Conservation (phyloP, 108 stramenopile species). For the Skeletonema tropicum region DNA sequence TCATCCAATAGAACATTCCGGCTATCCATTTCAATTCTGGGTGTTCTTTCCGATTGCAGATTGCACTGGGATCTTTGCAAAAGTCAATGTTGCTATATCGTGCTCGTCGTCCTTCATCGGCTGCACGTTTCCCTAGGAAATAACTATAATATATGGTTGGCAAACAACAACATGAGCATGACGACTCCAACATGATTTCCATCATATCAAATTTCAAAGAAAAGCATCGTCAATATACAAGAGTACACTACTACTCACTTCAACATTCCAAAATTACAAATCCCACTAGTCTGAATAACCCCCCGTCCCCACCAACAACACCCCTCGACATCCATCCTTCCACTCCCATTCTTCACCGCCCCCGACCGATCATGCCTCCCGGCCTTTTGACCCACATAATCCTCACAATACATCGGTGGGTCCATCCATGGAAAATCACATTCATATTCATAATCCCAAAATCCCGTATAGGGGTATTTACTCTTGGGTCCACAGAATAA, state of each 20-base stretch:
- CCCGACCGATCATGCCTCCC: slow-evolving; percentile 31
- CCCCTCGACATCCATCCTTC: slow-evolving; percentile 52
- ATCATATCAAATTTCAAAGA: not conserved
- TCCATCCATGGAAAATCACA: slow-evolving; percentile 47
- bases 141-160: not conserved
- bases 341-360: slow-evolving; percentile 30
- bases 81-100: slow-evolving; percentile 40
- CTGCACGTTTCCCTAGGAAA: slow-evolving; percentile 30
- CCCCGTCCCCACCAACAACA: slow-evolving; percentile 56
- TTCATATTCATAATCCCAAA: slow-evolving; percentile 44
- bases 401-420: slow-evolving; percentile 41
- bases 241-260: slow-evolving; percentile 38
- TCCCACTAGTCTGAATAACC: slow-evolving; percentile 57
- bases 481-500: slow-evolving; percentile 37
- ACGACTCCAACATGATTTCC: too few relatives aligned
- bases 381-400: slow-evolving; percentile 45
- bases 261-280: slow-evolving; percentile 40
- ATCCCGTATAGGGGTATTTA: slow-evolving; percentile 39
- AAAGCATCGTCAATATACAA: not conserved
- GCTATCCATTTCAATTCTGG: slow-evolving; percentile 50
- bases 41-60: slow-evolving; percentile 20
- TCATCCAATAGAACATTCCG: slow-evolving; percentile 49
- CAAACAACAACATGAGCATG: not conserved
- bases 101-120: slow-evolving; percentile 30
- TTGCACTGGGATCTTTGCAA: slow-evolving; percentile 35